A percentile compares a stretch with the other conserved stretches of the same genome.
phyloP scores from a whole-genome alignment of 305 asterid species.

The Fraxinus platypoda region DNA sequence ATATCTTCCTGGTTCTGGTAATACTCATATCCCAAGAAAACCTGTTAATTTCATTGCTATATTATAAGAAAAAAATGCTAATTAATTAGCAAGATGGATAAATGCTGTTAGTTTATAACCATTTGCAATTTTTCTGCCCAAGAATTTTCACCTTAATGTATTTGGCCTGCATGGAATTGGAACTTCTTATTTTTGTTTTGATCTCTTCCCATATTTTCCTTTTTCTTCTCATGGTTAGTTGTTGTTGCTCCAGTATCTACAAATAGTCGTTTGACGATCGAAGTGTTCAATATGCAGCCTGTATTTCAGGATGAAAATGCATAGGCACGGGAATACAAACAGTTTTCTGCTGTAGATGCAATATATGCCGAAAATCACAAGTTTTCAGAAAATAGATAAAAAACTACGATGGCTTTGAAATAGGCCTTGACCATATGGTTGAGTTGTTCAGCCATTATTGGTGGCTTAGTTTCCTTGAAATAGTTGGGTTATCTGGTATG shows the following conservation, averaged over 20 bases:
- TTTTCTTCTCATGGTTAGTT: neutral
- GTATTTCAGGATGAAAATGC: neutral
- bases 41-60: neutral
- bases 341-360: neutral
- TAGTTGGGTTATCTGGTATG: neutral
- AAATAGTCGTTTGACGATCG: neutral
- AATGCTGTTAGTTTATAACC: neutral
- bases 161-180: neutral
- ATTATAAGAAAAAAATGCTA: neutral
- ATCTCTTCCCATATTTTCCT: neutral
- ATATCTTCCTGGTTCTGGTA: neutral
- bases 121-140: neutral
- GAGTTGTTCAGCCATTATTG: neutral
- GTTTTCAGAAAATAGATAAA: neutral
- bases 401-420: neutral
- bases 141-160: neutral
- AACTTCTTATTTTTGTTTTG: neutral
- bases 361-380: neutral
- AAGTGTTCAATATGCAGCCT: neutral
- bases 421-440: constrained; percentile 3
- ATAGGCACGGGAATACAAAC: neutral
- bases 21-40: neutral
- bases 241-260: neutral
- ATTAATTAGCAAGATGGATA: neutral
- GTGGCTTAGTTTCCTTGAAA: constrained; percentile 5